Base-by-base conservation (phyloP, 495 filamentous ascomycete species). In the Neurospora sp. region DNA sequence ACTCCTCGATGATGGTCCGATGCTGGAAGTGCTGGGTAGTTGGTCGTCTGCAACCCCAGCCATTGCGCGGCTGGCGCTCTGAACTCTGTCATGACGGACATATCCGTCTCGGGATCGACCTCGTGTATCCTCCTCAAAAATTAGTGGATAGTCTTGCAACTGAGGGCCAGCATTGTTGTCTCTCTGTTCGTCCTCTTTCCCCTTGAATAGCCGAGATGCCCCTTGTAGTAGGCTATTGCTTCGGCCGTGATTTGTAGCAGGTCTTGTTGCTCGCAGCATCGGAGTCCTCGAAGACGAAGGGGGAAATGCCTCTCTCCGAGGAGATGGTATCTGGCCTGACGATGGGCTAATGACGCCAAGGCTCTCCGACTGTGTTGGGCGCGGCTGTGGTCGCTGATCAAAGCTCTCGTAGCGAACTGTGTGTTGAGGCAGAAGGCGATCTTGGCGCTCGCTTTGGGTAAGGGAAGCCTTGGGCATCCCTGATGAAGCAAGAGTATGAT, bases 221-320 rank as follows among this genome's bases (percentile, higher is more conserved):
- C 73, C 79, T 53, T 79, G 78, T 1, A 75, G 68, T 22, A 78
- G 10, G 37, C 75, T 72, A 59, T 73, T 78, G 72, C 74, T 77
- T 2, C 78, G 78, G 40, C 61, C 53, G 31, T 75, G 70, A n/a
- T 45, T 53, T 22, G 75, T 73, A 8, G 75, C 74, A 7, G 79
- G 69, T 53, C 71, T 74, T 16, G 78, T 65, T 17, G 53, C 76
- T n/a, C 79, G 76, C 20, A 80, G 71, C 75, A 73, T 78, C 3
- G 79, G 79, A 8, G 77, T 81, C 44, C 77, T 79, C 9, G 80
- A 82, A 35, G 80, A 76, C 0, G 79, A 81, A 8, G 80, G 80
- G 8, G 80, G 80, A 38, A 77, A 80, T 2, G 44, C 71, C 45
- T 80, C 77, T 65, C 27, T 65, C 0, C 77, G 73, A 1, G 69